phyloP scores from a whole-genome alignment of 1,284 basidiomycete species.

The Schizopora paradoxa region DNA sequence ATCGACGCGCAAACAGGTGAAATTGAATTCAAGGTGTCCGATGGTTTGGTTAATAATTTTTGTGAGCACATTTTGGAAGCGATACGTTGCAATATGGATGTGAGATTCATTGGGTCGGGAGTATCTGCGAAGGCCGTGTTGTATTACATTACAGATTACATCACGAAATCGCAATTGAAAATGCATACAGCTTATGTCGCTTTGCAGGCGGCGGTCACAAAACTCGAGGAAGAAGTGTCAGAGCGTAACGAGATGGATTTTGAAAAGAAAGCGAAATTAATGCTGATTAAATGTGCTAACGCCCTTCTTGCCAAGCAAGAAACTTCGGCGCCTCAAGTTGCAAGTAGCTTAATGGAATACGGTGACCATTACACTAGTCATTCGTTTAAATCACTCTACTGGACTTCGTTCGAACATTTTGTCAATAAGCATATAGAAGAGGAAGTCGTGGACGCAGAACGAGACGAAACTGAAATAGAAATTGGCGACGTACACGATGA shows the following conservation, averaged over 20 bases:
- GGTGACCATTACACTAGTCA: conserved; percentile 37
- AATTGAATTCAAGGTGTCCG: conserved; percentile 25
- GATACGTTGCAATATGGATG: conserved; percentile 38
- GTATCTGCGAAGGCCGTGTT: conserved; percentile 34
- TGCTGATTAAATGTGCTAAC: conserved; percentile 35
- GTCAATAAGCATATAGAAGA: conserved; percentile 15
- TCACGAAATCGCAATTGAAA: conserved; percentile 35
- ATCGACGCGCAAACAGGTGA: conserved; percentile 31
- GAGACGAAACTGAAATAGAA: too few species aligned
- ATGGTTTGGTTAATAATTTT: conserved; percentile 37
- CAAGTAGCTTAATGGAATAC: conserved; percentile 30
- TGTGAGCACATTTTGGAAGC: conserved; percentile 31
- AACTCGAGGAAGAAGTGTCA: conserved; percentile 21
- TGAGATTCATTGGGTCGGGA: conserved; percentile 36
- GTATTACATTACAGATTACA: conserved; percentile 41
- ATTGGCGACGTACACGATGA: background rate
- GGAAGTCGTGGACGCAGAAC: conserved; percentile 4
- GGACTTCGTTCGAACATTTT: conserved; percentile 27
- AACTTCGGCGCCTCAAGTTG: conserved; percentile 34
- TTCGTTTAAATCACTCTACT: conserved; percentile 30
- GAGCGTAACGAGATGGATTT: conserved; percentile 18
- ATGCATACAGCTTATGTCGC: conserved; percentile 33
- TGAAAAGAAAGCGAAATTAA: conserved; percentile 23
- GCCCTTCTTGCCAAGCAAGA: conserved; percentile 34
- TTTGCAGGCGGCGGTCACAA: conserved; percentile 29